phyloP scores from a whole-genome alignment of 2,329 filamentous ascomycete genomes.

The Aspergillus alliaceus region DNA sequence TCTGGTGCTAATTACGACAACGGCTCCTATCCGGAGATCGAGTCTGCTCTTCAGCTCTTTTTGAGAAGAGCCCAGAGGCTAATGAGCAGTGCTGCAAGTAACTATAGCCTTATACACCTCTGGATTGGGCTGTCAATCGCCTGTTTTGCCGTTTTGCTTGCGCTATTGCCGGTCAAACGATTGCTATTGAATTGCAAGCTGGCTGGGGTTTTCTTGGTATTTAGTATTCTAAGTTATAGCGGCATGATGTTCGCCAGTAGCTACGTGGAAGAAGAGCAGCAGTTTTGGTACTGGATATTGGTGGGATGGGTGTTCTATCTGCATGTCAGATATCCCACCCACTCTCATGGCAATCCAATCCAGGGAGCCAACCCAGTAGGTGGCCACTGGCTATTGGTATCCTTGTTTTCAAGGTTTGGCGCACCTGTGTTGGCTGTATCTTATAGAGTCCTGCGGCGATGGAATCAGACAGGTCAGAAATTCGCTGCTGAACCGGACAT shows the following conservation, averaged over 20 bases:
- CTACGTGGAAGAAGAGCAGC: constrained; percentile 96
- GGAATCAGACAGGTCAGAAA: constrained; percentile 98
- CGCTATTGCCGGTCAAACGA: constrained; percentile 31
- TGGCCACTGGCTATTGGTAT: not conserved
- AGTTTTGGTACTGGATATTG: constrained; percentile 95
- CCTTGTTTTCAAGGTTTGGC: constrained; percentile 14
- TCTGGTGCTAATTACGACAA: constrained; percentile 7
- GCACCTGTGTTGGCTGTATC: constrained; percentile 56
- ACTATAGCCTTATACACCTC: constrained; percentile 70
- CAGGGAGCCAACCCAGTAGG: not conserved
- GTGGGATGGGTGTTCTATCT: constrained; percentile 50
- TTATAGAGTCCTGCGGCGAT: constrained; percentile 70
- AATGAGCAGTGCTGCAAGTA: constrained; percentile 88
- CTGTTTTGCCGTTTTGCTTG: constrained; percentile 43
- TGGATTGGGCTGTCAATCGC: constrained; percentile 37
- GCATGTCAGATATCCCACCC: constrained; percentile 36
- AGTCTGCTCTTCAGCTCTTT: constrained; percentile 52
- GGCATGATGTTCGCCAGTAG: constrained; percentile 97
- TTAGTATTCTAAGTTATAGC: constrained; percentile 65
- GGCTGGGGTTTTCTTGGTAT: constrained; percentile 42
- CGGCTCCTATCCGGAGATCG: constrained; percentile 18
- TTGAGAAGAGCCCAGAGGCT: constrained; percentile 70
- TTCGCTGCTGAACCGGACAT: constrained; percentile 89
- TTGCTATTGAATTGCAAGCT: constrained; percentile 27
- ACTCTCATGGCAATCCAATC: not conserved